A percentile compares a stretch with the other conserved stretches of the same genome.
These are phyloP conservation scores for Peziza echinospora DNA, from an alignment of 495 filamentous ascomycete species.

Conservation along the genomic window DNA sequence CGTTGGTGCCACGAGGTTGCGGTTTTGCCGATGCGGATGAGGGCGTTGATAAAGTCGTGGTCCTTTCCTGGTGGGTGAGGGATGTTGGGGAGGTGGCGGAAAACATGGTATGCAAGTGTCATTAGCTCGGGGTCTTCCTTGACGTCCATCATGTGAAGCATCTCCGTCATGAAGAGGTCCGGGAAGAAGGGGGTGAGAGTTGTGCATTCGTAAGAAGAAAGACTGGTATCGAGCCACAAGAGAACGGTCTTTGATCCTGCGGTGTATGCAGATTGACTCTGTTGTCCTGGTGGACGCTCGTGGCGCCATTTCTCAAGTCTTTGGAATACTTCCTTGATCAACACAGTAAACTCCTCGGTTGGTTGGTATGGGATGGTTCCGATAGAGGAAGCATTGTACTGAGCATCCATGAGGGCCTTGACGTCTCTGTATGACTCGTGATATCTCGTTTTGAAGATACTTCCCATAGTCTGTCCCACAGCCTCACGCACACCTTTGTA, in stretches of 20 bases:
- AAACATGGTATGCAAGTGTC: slow-evolving; percentile 87
- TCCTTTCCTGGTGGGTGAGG: slow-evolving; percentile 76
- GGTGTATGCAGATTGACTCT: slow-evolving; percentile 84
- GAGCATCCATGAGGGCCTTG: slow-evolving; percentile 45
- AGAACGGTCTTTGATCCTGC: slow-evolving; percentile 90
- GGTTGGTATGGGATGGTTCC: slow-evolving; percentile 69
- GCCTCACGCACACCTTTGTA: slow-evolving; percentile 91
- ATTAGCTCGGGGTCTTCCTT: slow-evolving; percentile 96
- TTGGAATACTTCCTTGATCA: slow-evolving; percentile 54
- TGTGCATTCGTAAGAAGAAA: slow-evolving; percentile 81
- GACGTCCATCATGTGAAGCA: slow-evolving; percentile 99
- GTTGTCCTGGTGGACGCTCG: slow-evolving; percentile 66
- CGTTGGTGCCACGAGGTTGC: slow-evolving; percentile 92
- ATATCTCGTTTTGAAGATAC: slow-evolving; percentile 71
- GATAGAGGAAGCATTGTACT: slow-evolving; percentile 59
- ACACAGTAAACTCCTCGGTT: slow-evolving; percentile 46
- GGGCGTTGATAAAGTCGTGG: slow-evolving; percentile 55
- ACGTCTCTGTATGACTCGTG: slow-evolving; percentile 80
- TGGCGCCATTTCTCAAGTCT: slow-evolving; percentile 73
- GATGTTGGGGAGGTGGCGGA: slow-evolving; percentile 89
- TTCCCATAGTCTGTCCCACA: slow-evolving; percentile 72
- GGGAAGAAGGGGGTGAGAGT: slow-evolving; percentile 83
- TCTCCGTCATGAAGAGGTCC: slow-evolving; percentile 64
- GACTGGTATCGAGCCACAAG: slow-evolving; percentile 78
- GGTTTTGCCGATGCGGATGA: slow-evolving; percentile 73